phyloP scores from a whole-genome alignment of 306 rosid species.

The Styphnolobium japonicum region DNA sequence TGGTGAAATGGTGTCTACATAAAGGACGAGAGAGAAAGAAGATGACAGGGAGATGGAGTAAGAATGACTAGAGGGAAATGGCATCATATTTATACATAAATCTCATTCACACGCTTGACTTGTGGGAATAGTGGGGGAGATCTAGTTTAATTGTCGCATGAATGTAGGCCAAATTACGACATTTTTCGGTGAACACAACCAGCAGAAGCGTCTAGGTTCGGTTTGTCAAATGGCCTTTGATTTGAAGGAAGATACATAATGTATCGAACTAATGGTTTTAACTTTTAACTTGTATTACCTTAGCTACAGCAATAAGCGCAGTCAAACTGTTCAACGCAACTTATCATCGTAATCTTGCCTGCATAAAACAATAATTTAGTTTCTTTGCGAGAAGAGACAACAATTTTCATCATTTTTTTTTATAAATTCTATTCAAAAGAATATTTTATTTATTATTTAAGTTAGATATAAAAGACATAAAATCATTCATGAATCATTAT shows the following conservation, averaged over 20 bases:
- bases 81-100: slow-evolving; percentile 9
- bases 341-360: too few relatives aligned
- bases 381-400: too few relatives aligned
- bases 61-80: background rate
- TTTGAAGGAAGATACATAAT: background rate
- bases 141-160: background rate
- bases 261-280: background rate
- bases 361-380: too few relatives aligned
- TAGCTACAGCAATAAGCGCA: too few relatives aligned
- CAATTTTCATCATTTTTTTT: too few relatives aligned
- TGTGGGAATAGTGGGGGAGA: too few relatives aligned
- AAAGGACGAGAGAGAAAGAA: background rate
- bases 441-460: too few relatives aligned
- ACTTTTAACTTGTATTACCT: background rate
- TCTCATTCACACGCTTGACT: too few relatives aligned
- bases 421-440: too few relatives aligned
- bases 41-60: slow-evolving; percentile 18
- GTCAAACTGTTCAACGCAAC: too few relatives aligned
- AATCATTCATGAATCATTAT: too few relatives aligned
- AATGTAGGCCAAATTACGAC: background rate
- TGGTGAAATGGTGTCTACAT: slow-evolving; percentile 46
- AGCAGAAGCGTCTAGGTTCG: slow-evolving; percentile 1
- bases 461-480: too few relatives aligned
- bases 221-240: background rate
- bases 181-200: background rate